A percentile compares a stretch with the other conserved stretches of the same genome.
Conservation (phyloP, 2,329 filamentous ascomycete species). For the Colletotrichum cereale region DNA sequence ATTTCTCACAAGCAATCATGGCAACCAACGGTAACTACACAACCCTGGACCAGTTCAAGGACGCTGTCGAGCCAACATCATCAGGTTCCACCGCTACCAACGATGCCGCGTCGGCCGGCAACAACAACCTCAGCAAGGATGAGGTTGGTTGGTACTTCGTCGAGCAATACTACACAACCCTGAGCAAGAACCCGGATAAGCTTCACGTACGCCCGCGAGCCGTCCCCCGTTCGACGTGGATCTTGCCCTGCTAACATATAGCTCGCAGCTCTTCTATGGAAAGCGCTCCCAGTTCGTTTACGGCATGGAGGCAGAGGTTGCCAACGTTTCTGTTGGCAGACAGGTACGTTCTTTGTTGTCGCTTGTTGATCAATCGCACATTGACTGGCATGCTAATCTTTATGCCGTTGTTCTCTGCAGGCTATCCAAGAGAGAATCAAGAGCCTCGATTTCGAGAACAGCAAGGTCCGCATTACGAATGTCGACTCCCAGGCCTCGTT, state of each 20-base stretch:
- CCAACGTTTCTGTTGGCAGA: constrained; percentile 87
- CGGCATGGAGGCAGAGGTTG: constrained; percentile 89
- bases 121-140: constrained; percentile 78
- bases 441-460: constrained; percentile 92
- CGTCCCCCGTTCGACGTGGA: not conserved
- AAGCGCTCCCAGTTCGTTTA: constrained; percentile 96
- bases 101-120: constrained; percentile 49
- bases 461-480: constrained; percentile 98
- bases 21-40: constrained; percentile 69
- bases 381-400: constrained; percentile 37
- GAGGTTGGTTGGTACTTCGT: constrained; percentile 99
- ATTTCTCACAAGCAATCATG: constrained; percentile 55
- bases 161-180: constrained; percentile 98
- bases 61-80: constrained; percentile 53
- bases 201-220: constrained; percentile 73
- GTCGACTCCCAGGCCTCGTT: constrained; percentile 95
- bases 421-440: constrained; percentile 96
- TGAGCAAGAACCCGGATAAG: constrained; percentile 94
- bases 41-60: constrained; percentile 59
- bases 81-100: constrained; percentile 52
- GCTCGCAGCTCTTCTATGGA: constrained; percentile 85
- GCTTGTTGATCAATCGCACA: not conserved
- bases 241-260: constrained; percentile 9
- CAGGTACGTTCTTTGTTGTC: constrained; percentile 70
- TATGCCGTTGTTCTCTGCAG: constrained; percentile 57